Base-by-base conservation (phyloP, 2,329 filamentous ascomycete genomes). In the Colletotrichum sp. region DNA sequence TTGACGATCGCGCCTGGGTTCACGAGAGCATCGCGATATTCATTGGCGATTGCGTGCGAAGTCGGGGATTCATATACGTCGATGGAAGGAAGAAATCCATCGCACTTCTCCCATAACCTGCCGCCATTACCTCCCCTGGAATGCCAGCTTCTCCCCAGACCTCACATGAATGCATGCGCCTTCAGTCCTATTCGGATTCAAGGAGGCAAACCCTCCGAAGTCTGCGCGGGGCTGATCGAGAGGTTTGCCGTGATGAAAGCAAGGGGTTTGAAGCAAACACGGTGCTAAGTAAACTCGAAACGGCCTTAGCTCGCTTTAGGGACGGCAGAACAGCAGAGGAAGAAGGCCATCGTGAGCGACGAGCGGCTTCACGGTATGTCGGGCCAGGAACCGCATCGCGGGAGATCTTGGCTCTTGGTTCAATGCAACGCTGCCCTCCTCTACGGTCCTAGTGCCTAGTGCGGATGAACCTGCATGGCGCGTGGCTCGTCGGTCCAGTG, bases 321-420 rank as follows among this genome's bases (percentile, higher is more conserved):
- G 28, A 62, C 39, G 55, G 65, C 57, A 68, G 49, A 57, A 16
- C 55, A 59, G 15, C n/a, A 57, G 12, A 34, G 28, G 15, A 15
- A 34, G 13, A 21, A 10, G 21, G 18, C 15, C 28, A 72, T 57
- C 64, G 36, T 63, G 68, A 49, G 57, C 68, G n/a, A 34, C 57
- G 13, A 1, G 39, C 49, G 24, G 60, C 57, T 44, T 73, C 55
- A 34, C 75, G 75, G 75, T 63, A 62, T 32, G 55, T 34, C 75
- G 75, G 75, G 75, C 75, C 71, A 76, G 75, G 63, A 76, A 76
- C 71, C 71, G 75, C 39, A 62, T 64, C 44, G 55, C 34, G 39
- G 49, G 12, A 34, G 49, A 52, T 55, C 75, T 76, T 75, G 63
- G 66, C 71, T 44, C 44, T 6, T 34, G 60, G 10, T 49, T 26